Evolutionary conservation across 495 filamentous ascomycete genomes (phyloP), one percentile per base, ranked within the genome.

Genomic region (Penicillium egyptiacum): DNA sequence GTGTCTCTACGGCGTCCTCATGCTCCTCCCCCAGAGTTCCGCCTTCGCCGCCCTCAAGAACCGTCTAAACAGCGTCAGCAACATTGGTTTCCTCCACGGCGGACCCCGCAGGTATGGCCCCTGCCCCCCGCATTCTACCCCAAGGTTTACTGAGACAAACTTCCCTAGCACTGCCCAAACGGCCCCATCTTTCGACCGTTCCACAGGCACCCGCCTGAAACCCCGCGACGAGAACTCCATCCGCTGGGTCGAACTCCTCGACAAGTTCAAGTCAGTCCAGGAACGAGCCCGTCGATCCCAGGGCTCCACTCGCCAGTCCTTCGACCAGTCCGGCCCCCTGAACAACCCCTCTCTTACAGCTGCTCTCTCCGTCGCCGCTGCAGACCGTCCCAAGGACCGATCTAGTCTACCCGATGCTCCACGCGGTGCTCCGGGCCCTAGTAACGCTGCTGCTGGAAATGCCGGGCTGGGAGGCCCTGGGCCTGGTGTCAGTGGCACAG

Each of bases 1-100:
- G 77, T 98, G 93, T 71, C 86, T 99, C 12, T 99, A 97, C 65
- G 95, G 95, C 30, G 81, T 99, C 11, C 79, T 99, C 52, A 99
- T 99, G 95, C 87, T 99, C 43, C 83, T 99, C 14, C 95, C 95
- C 2, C 95, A 99, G 72, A 96, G 91, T 22, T 93, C 92, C 28
- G 95, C 95, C 11, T 99, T 99, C 71, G 93, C 92, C 8, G 92
- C 92, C 3, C 79, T 99, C 25, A 99, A 97, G 66, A 99, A 99
- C 68, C 90, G 95, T 40, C 79, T 99, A 44, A 96, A 96, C 71
- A 94, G 89, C 73, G 95, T 98, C 57, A 92, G 88, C 78, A 92
- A 92, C 49, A 98, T 98, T 68, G 94, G 94, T 23, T 96, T 96
- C 65, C 82, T 99, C 57, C 93, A 98, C 64, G 85, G 88, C 59